Base-by-base conservation (phyloP, 2,329 filamentous ascomycete genomes). In the Blumeria graminis region DNA sequence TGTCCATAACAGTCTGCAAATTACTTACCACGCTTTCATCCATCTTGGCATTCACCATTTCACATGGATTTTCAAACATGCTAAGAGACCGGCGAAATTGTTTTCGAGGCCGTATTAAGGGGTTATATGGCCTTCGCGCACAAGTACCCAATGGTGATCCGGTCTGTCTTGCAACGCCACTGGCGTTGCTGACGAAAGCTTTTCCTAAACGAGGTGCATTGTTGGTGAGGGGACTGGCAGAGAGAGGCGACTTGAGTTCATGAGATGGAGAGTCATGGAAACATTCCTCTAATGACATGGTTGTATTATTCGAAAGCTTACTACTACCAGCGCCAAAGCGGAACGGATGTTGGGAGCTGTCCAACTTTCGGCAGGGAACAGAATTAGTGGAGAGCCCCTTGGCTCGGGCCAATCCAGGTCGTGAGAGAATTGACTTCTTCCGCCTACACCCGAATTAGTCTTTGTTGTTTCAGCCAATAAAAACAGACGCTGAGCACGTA, bases 11-110 rank as follows among this genome's bases (percentile, higher is more conserved):
- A 45, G 84, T 82, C 63, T 86, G 77, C 59, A 90, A 71, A 58
- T 72, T 71, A 63, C 73, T 75, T 58, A 76, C 72, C 57, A 75
- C 66, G 63, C 71, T 68, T 10, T 77, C 76, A 50, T 80, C 77
- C 61, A 82, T 73, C 68, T 88, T 87, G 57, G 81, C 74, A 70
- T 86, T 87, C 72, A 94, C 84, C 56, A 95, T 75, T 66, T 96
- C 92, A 61, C 79, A 84, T 3, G 89, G 84, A 67, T 84, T 81
- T 71, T 96, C 90, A 70, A 94, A 98, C 92, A 98, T 98, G 76
- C 92, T 96, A 65, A 95, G 72, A 28, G 90, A 94, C 61, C 92
- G 81, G 59, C 92, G 82, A 65, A 90, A 90, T 68, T 92, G 86
- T 66, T 94, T 94, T 61, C 89, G 79, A 48, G 85, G 85, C 59